Conservation (phyloP, 129 eudicot species). For the Chrysanthemum makinoi region DNA sequence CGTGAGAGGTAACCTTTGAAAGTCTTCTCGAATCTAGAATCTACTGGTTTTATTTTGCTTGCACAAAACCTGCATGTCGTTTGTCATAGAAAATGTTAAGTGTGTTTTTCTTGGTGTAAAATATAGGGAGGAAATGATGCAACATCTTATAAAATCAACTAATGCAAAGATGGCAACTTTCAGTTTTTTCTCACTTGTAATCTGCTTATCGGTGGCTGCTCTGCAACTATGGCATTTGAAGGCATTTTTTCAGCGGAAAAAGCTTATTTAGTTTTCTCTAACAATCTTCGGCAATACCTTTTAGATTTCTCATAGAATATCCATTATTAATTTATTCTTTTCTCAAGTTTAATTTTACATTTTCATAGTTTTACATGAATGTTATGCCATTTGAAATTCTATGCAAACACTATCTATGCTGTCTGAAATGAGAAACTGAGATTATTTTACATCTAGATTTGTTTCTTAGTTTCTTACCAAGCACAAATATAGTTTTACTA, state of each 20-base stretch:
- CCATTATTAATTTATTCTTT: background rate
- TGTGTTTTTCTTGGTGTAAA: background rate
- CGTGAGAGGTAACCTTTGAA: slow-evolving; percentile 55
- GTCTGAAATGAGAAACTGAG: background rate
- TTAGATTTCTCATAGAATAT: background rate
- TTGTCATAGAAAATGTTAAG: background rate
- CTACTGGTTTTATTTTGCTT: background rate
- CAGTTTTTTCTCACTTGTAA: slow-evolving; percentile 45
- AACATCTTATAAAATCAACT: slow-evolving; percentile 42
- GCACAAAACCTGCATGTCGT: background rate
- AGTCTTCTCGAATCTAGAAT: background rate
- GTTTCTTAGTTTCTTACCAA: slow-evolving; percentile 7
- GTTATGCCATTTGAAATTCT: slow-evolving; percentile 42
- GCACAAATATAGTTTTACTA: background rate
- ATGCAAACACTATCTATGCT: background rate
- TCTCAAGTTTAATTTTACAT: slow-evolving; percentile 2
- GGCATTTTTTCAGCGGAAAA: slow-evolving; percentile 52
- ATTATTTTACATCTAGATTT: background rate
- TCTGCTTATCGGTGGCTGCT: slow-evolving; percentile 56
- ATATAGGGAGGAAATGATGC: slow-evolving; percentile 48
- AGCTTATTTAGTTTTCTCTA: slow-evolving; percentile 40
- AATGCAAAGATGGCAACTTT: slow-evolving; percentile 60
- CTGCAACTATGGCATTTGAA: slow-evolving; percentile 65
- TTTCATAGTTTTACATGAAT: slow-evolving; percentile 41
- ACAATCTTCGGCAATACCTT: background rate